Evolutionary conservation across 306 rosid genomes (phyloP).

Genomic region (Medicago lupulina): DNA sequence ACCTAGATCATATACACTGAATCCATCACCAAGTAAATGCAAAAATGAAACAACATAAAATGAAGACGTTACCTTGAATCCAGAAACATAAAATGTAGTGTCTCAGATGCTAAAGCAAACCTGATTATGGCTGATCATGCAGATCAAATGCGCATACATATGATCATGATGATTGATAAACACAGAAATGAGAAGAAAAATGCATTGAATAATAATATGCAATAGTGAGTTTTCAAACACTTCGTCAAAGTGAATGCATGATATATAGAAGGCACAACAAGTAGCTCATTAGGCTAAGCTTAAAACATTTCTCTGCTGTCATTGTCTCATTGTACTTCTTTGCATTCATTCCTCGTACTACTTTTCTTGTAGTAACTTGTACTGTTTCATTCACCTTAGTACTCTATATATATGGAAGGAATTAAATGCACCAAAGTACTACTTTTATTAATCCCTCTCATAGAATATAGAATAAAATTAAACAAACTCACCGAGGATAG

Average conservation of each 20-base stretch:
- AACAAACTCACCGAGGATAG: conserved; percentile 13
- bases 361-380: background rate
- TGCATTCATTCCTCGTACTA: conserved; percentile 9
- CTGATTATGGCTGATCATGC: background rate
- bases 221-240: conserved; percentile 35
- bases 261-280: background rate
- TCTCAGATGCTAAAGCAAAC: background rate
- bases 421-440: background rate
- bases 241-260: background rate
- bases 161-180: background rate
- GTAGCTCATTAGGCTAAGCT: background rate
- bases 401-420: background rate
- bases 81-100: conserved; percentile 12
- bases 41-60: conserved; percentile 25
- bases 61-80: conserved; percentile 7
- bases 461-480: background rate
- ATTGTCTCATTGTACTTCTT: background rate
- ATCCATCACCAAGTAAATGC: background rate
- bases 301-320: background rate
- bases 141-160: background rate
- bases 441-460: background rate
- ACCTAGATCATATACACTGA: conserved; percentile 7
- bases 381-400: conserved; percentile 13
- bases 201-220: conserved; percentile 6
- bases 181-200: background rate